A percentile compares a stretch with the other conserved stretches of the same genome.
Conservation (phyloP, 2,329 filamentous ascomycete species). For the Trichophyton rubrum region DNA sequence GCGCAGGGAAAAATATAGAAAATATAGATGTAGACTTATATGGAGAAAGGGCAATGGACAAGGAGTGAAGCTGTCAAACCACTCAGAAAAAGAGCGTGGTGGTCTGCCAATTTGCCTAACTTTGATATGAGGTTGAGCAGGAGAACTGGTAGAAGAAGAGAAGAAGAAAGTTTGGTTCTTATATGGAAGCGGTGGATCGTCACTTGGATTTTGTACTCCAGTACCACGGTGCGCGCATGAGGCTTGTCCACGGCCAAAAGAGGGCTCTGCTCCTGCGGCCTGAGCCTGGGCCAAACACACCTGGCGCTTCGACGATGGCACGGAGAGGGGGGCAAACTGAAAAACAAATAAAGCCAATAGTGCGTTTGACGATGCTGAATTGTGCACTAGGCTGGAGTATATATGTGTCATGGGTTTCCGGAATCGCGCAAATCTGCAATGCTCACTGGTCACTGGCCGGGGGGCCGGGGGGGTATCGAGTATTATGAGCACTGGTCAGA, state of each 20-base stretch:
- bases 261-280: neutral
- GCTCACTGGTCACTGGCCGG: slow-evolving; percentile 2
- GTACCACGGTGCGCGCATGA: neutral
- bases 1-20: neutral
- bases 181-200: neutral
- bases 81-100: neutral
- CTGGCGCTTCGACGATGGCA: slow-evolving; percentile 1
- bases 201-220: neutral
- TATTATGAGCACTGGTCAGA: neutral
- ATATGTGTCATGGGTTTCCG: slow-evolving; percentile 5
- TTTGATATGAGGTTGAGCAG: neutral
- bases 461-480: neutral
- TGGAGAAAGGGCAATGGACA: neutral
- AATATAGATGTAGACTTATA: neutral
- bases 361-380: slow-evolving; percentile 5
- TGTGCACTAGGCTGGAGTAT: slow-evolving; percentile 4
- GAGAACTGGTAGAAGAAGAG: neutral
- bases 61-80: neutral
- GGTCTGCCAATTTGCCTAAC: neutral
- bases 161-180: neutral
- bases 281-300: neutral
- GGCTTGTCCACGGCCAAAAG: neutral
- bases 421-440: slow-evolving; percentile 6
- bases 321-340: neutral
- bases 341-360: slow-evolving; percentile 3